Percentiles rank a stretch among this genome's conserved stretches.
Conservation (phyloP, 257 asterid species). For the Nicotiana otophora region DNA sequence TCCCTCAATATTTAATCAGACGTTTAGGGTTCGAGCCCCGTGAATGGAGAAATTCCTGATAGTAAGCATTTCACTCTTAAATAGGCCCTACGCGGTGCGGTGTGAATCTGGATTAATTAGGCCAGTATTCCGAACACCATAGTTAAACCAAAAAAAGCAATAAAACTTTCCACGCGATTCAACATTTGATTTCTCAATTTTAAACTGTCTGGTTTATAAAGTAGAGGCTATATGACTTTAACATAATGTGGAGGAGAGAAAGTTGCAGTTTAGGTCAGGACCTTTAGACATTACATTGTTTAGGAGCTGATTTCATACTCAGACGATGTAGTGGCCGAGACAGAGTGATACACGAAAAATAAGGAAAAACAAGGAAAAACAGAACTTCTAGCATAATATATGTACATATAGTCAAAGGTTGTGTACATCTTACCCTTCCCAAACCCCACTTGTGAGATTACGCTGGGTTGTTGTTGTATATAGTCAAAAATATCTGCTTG, state of each 20-base stretch:
- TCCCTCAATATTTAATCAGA: too few species aligned
- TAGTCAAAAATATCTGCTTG: not conserved
- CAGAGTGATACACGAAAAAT: not conserved
- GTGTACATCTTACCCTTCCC: too few species aligned
- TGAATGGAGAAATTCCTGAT: too few species aligned
- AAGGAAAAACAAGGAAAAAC: not conserved
- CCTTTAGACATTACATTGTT: not conserved
- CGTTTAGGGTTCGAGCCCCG: too few species aligned
- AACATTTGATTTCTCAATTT: not conserved
- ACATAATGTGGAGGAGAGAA: not conserved
- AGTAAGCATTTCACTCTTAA: too few species aligned
- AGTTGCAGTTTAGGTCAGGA: not conserved
- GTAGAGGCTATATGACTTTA: too few species aligned
- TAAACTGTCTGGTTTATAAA: not conserved
- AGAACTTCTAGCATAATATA: not conserved
- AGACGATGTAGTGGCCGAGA: not conserved
- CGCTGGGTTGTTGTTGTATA: not conserved
- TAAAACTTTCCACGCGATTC: too few species aligned
- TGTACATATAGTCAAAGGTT: too few species aligned
- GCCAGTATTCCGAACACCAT: too few species aligned
- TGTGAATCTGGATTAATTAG: too few species aligned
- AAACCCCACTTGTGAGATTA: too few species aligned
- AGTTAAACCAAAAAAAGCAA: too few species aligned
- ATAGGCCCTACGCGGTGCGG: accelerated
- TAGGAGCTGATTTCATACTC: not conserved